These are phyloP conservation scores for Theileria sp. DNA, from an alignment of 169 alveolate species.

Conservation along the genomic window DNA sequence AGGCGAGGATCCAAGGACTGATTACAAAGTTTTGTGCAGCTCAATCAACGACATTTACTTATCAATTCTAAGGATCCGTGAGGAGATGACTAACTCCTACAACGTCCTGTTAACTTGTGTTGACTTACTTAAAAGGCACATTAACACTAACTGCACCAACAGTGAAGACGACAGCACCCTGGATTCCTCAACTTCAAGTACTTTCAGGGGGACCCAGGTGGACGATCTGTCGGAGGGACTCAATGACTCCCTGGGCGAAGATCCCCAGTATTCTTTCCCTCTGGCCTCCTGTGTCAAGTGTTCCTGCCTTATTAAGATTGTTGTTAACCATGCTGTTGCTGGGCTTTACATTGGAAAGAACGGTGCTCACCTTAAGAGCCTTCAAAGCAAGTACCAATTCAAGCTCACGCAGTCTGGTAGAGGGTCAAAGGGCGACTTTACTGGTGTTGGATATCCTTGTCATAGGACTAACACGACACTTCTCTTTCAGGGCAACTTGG, in stretches of 20 bases:
- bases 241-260: neutral
- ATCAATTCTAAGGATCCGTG: neutral
- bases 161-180: neutral
- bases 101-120: slow-evolving; percentile 2
- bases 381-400: slow-evolving; percentile 34
- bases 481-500: slow-evolving; percentile 54
- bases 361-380: slow-evolving; percentile 51
- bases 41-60: neutral
- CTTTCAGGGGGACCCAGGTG: neutral
- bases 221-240: neutral
- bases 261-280: slow-evolving; percentile 41
- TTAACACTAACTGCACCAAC: neutral
- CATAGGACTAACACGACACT: slow-evolving; percentile 63
- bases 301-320: slow-evolving; percentile 40
- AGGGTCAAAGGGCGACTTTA: slow-evolving; percentile 54
- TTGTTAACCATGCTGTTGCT: slow-evolving; percentile 61
- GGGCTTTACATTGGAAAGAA: slow-evolving; percentile 61
- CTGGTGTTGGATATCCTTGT: slow-evolving; percentile 66
- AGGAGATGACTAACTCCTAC: slow-evolving; percentile 18
- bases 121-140: neutral
- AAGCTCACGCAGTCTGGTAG: slow-evolving; percentile 60
- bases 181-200: neutral
- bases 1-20: neutral
- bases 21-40: neutral
- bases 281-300: slow-evolving; percentile 53